Base-by-base conservation (phyloP, 495 filamentous ascomycete species). In the Margaritispora aquatica region DNA sequence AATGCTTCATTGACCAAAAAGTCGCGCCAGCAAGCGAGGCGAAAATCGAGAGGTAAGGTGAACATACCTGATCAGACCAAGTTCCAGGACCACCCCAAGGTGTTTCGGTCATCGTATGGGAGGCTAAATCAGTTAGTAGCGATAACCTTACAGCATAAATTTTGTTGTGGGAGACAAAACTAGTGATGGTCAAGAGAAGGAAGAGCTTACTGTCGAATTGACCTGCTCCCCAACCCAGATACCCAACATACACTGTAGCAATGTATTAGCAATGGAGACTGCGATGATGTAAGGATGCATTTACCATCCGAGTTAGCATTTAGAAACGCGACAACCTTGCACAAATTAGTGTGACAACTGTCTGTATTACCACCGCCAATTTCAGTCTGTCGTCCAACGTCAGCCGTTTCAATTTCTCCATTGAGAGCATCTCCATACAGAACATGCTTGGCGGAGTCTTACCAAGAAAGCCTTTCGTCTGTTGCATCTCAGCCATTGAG, bases 301-400 rank as follows among this genome's bases (percentile, higher is more conserved):
- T 26, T 47, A 26, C 54, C 76, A 51, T 78, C 79, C 5, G 73
- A 65, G 61, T 81, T 80, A 54, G 56, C 27, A 60, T 71, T 69
- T 26, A 72, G 41, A 54, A 67, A 74, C n/a, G 68, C 57, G 19
- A 73, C 60, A 59, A 69, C 60, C 52, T 65, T 58, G 57, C 70
- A 72, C 36, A 79, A 19, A 56, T 72, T 70, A 23, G 66, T 69
- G 60, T 74, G 61, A 63, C 76, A 81, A 13, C 63, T 66, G 24
- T 63, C 65, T 1, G 66, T 74, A 51, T 74, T 74, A 5, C 77
- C 79, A 21, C 80, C 81, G n/a, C 82, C 81, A 2, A 74, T 81
- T 72, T 84, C 80, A 31, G 72, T 41, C 56, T 58, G 23, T 22
- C 5, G 19, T n/a, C 11, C 38, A 44, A 8, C 38, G 15, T 44